Base-by-base conservation (phyloP, 768 basidiomycete species). In the Gyrodon lividus region DNA sequence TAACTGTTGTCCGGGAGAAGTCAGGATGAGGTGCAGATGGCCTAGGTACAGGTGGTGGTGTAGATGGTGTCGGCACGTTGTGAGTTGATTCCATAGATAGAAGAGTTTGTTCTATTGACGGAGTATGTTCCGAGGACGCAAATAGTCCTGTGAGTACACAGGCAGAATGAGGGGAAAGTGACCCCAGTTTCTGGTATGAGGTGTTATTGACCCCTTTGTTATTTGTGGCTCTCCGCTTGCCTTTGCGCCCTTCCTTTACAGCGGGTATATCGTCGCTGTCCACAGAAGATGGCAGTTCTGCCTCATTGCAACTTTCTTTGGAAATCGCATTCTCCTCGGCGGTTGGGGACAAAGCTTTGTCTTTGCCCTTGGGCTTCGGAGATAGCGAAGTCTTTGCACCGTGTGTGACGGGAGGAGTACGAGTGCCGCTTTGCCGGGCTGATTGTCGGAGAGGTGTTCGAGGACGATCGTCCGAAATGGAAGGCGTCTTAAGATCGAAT, bases 141-240 rank as follows among this genome's bases (percentile, higher is more conserved):
- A 75, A 54, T 28, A 78, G 58, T 49, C 70, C 71, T n/a, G 65
- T 63, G 28, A 80, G 71, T 34, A 77, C 57, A 46, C 62, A 64
- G 34, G 70, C 69, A 38, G 87, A 86, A 13, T 74, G 71, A 2
- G 85, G 84, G n/a, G 85, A 86, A 34, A 86, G 65, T 17, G 82
- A 82, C 14, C 77, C 74, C 23, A 83, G 64, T 62, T 78, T 77
- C 51, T 77, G 72, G 40, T 67, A 63, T 23, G 59, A 68, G 39
- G 62, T 45, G 41, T 26, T 13, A 40, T 42, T 19, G 20, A 34
- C 47, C 10, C n/a, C 47, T 19, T 49, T 43, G 13, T 30, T 46
- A 16, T 41, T 48, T 30, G 34, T 38, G 8, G 81, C 62, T 59
- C 76, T 74, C 52, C 75, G 69, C 42, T 66, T 62, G 49, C 62